phyloP scores from a whole-genome alignment of 306 rosid species.

The Mimosa pudica region DNA sequence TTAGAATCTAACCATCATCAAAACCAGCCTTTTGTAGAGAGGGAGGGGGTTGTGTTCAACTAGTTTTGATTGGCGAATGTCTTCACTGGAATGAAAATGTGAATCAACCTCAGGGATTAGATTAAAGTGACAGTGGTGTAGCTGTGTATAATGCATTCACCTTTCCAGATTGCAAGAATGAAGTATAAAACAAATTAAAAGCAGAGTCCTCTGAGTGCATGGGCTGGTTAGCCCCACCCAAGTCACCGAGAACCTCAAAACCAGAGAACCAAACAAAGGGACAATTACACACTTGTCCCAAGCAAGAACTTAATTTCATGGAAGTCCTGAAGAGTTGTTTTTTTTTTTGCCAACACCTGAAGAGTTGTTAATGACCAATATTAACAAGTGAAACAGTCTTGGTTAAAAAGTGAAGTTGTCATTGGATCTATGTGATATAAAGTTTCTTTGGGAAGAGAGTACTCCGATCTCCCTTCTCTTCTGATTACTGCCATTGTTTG shows the following conservation, averaged over 20 bases:
- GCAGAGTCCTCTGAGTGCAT: conserved; percentile 17
- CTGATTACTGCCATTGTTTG: neutral
- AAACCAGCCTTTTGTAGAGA: no score
- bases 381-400: no score
- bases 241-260: conserved; percentile 24
- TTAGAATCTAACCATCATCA: no score
- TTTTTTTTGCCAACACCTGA: no score
- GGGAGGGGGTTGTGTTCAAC: conserved; percentile 11
- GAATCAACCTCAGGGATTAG: conserved; percentile 31
- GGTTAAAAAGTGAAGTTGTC: no score
- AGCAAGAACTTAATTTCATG: no score
- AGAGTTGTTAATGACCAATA: no score
- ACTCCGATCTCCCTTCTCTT: neutral
- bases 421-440: no score
- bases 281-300: no score
- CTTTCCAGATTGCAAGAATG: conserved; percentile 32
- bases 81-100: conserved; percentile 26
- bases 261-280: no score
- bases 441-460: neutral
- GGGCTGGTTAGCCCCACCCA: conserved; percentile 12
- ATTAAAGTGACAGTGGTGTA: conserved; percentile 34
- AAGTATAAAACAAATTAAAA: conserved; percentile 28
- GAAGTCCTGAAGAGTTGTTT: no score
- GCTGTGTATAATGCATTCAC: conserved; percentile 42
- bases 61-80: conserved; percentile 7